These are phyloP conservation scores for Ascochyta clinopodiicola DNA, from an alignment of 2,329 filamentous ascomycete species.

Conservation along the genomic window DNA sequence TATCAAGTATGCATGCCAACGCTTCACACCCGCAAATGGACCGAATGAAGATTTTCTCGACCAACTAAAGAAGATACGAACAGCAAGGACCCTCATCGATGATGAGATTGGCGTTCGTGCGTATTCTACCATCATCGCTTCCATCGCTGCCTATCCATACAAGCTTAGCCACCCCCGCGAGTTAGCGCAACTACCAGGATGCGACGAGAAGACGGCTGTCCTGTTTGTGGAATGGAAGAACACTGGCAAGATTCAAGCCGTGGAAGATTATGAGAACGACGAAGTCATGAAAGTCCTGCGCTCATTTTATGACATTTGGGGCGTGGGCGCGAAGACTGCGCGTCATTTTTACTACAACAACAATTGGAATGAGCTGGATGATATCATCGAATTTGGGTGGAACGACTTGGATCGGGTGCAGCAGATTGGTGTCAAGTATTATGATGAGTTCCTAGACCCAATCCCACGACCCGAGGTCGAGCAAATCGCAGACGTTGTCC, in stretches of 20 bases:
- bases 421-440: slow-evolving; percentile 93
- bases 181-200: slow-evolving; percentile 71
- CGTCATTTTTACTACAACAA: slow-evolving; percentile 78
- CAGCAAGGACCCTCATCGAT: slow-evolving; percentile 70
- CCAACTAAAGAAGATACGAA: slow-evolving; percentile 76
- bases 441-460: slow-evolving; percentile 77
- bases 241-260: slow-evolving; percentile 67
- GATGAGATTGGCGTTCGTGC: slow-evolving; percentile 83
- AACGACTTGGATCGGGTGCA: slow-evolving; percentile 75
- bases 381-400: slow-evolving; percentile 87
- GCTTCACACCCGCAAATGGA: slow-evolving; percentile 71
- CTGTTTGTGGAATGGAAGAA: slow-evolving; percentile 79
- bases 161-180: slow-evolving; percentile 55
- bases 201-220: slow-evolving; percentile 77
- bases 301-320: slow-evolving; percentile 86
- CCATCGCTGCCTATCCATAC: slow-evolving; percentile 80
- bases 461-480: slow-evolving; percentile 79
- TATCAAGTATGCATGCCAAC: slow-evolving; percentile 78
- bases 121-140: slow-evolving; percentile 85
- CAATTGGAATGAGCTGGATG: slow-evolving; percentile 83
- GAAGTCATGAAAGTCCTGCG: slow-evolving; percentile 68
- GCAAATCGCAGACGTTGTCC: slow-evolving; percentile 68
- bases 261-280: slow-evolving; percentile 68
- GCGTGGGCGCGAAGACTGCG: slow-evolving; percentile 84
- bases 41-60: slow-evolving; percentile 79